A percentile compares a stretch with the other conserved stretches of the same genome.
These are phyloP conservation scores for Paratrypanosoma confusum DNA, from an alignment of 208 protist genomes.

Conservation along the genomic window DNA sequence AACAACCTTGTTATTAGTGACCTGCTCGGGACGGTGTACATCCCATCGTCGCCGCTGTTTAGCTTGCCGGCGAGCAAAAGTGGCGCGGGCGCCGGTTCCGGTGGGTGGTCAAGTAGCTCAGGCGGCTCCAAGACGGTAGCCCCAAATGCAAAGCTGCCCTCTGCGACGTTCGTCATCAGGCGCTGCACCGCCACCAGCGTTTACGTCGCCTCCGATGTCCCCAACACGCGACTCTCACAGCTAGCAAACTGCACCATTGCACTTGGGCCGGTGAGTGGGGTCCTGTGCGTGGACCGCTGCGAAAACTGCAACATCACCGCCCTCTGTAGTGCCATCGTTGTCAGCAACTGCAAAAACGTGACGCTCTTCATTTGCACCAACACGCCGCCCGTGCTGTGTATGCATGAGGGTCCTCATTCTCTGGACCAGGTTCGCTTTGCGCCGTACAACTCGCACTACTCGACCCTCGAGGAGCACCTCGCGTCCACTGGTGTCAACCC, in stretches of 20 bases:
- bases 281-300: slow-evolving; percentile 73
- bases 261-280: slow-evolving; percentile 69
- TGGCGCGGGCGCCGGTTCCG: too few species aligned
- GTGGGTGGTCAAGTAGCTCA: too few species aligned
- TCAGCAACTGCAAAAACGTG: slow-evolving; percentile 64
- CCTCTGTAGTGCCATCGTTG: slow-evolving; percentile 61
- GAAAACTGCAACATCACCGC: slow-evolving; percentile 75
- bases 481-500: slow-evolving; percentile 71
- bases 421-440: slow-evolving; percentile 62
- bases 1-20: slow-evolving; percentile 57
- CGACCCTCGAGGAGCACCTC: slow-evolving; percentile 76
- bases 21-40: slow-evolving; percentile 40
- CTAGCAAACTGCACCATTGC: slow-evolving; percentile 82
- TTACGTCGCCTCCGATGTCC: slow-evolving; percentile 70
- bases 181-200: slow-evolving; percentile 61
- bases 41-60: slow-evolving; percentile 34
- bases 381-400: slow-evolving; percentile 66
- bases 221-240: slow-evolving; percentile 63
- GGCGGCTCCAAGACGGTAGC: slow-evolving; percentile 25
- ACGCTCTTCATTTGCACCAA: slow-evolving; percentile 79
- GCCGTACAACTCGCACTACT: slow-evolving; percentile 86
- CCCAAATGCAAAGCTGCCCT: slow-evolving; percentile 24
- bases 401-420: slow-evolving; percentile 1
- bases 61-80: too few species aligned
- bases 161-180: slow-evolving; percentile 58